A percentile compares a stretch with the other conserved stretches of the same genome.
phyloP scores from a whole-genome alignment of 768 basidiomycete species.

The Glaciozyma martinii region DNA sequence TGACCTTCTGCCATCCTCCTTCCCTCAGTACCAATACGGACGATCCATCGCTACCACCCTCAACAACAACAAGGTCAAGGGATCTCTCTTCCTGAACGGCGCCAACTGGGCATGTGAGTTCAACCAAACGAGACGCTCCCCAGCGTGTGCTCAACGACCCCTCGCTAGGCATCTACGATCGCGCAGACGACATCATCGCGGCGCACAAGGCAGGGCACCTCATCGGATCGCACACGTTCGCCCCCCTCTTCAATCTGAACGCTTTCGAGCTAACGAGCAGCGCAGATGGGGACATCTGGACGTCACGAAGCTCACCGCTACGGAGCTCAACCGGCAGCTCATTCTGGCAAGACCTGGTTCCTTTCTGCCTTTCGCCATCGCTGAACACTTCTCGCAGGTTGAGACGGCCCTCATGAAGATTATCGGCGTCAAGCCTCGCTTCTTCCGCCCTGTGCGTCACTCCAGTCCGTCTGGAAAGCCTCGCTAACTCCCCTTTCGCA shows the following conservation, averaged over 20 bases:
- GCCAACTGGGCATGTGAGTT: constrained; percentile 23
- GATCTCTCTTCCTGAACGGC: constrained; percentile 26
- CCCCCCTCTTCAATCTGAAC: neutral
- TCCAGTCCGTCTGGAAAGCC: neutral
- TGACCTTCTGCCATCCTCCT: neutral
- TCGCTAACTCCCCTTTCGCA: neutral
- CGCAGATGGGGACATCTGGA: constrained; percentile 20
- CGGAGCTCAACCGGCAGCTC: constrained; percentile 30
- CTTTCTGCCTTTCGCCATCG: neutral
- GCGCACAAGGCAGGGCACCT: constrained; percentile 13
- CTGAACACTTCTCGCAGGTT: neutral
- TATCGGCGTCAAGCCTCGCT: constrained; percentile 30
- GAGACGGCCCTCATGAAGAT: constrained; percentile 34
- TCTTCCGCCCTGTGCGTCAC: constrained; percentile 25
- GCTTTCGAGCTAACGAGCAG: neutral
- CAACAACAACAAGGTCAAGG: constrained; percentile 2
- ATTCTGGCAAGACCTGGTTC: constrained; percentile 2
- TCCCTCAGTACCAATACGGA: neutral
- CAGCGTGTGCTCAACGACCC: neutral
- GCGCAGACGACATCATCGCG: constrained; percentile 2
- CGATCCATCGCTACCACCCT: neutral
- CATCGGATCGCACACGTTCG: constrained; percentile 3
- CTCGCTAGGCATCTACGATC: constrained; percentile 21
- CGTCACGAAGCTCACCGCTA: constrained; percentile 20
- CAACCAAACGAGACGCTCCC: neutral